Base-by-base conservation (phyloP, 179 eudicot genomes). In the Patellifolia procumbens region DNA sequence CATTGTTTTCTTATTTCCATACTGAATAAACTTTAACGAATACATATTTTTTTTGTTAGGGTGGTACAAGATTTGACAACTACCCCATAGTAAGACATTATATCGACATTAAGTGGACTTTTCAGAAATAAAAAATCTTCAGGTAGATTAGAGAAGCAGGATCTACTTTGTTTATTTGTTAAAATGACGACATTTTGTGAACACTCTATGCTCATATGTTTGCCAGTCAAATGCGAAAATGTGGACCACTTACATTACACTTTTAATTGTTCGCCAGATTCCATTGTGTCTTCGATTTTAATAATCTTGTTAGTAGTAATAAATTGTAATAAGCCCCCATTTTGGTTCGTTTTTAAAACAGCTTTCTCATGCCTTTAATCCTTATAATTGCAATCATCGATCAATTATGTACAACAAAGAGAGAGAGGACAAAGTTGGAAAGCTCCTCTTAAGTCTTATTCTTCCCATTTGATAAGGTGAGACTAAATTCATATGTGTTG, bases 111-210 rank as follows among this genome's bases (percentile, higher is more conserved):
- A 9, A 59, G 28, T 29, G 7, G 66, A 72, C 81, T 37, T 26
- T 12, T 17, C 7, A 6, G 16, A 56, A 19, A 37, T 24, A 4
- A 59, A 46, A 43, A 9, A 37, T 28, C 7, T 1, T 53, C 29
- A 65, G 12, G 15, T 39, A 31, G 7, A 46, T 59, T 26, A 71
- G 11, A 15, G 9, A 52, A 26, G 52, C 19, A 69, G 34, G 49
- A 37, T 26, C n/a, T 60, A 19, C 17, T 16, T 5, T 11, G 22
- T 16, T 24, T 53, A n/a, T 16, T 35, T 59, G 72, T 48, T 16
- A 20, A 49, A 59, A 81, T 81, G 84, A 58, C 81, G 81, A 81
- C 84, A 81, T 81, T 77, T 5, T 73, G 75, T 81, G 67, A 32
- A 59, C 80, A 76, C 37, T 35, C 16, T 59, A 22, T 11, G 32